Evolutionary conservation across 2,329 filamentous ascomycete species (phyloP).

Genomic region (Didymella segeticola): DNA sequence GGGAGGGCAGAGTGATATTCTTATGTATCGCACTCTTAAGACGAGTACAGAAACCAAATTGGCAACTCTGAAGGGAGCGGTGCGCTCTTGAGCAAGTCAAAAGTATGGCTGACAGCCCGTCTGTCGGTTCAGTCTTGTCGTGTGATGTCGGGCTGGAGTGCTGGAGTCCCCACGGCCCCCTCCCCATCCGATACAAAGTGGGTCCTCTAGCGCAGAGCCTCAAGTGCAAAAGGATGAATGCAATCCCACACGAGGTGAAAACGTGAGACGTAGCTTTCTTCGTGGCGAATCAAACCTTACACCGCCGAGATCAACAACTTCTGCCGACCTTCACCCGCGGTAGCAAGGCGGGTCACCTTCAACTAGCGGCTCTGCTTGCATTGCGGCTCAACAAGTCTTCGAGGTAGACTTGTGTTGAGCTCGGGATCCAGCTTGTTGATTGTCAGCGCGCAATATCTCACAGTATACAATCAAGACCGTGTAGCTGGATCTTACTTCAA

Average conservation of each 20-base stretch:
- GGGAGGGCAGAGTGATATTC: background rate
- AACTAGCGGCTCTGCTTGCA: conserved; percentile 3
- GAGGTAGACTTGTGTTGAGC: conserved; percentile 3
- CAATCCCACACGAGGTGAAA: conserved; percentile 10
- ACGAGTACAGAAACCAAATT: too few relatives aligned
- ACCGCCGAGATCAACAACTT: background rate
- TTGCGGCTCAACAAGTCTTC: conserved; percentile 20
- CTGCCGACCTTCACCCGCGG: conserved; percentile 13
- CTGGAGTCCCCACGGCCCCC: conserved; percentile 15
- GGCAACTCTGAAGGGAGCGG: background rate
- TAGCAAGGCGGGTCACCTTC: conserved; percentile 1
- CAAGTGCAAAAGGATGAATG: conserved; percentile 12
- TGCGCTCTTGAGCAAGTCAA: background rate
- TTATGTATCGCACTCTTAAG: too few relatives aligned
- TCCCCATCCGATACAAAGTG: conserved; percentile 14
- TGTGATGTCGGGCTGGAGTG: conserved; percentile 9
- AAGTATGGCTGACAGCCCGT: background rate
- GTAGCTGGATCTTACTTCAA: background rate
- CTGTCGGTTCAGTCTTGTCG: background rate
- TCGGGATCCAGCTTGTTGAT: background rate
- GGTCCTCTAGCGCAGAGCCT: conserved; percentile 14
- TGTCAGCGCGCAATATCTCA: conserved; percentile 5
- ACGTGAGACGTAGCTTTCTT: background rate
- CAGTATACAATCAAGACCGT: too few relatives aligned
- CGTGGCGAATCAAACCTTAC: conserved; percentile 5